A percentile compares a stretch with the other conserved stretches of the same genome.
Evolutionary conservation across 2,329 filamentous ascomycete species (phyloP).

Genomic region (Mollisiaceae sp.): DNA sequence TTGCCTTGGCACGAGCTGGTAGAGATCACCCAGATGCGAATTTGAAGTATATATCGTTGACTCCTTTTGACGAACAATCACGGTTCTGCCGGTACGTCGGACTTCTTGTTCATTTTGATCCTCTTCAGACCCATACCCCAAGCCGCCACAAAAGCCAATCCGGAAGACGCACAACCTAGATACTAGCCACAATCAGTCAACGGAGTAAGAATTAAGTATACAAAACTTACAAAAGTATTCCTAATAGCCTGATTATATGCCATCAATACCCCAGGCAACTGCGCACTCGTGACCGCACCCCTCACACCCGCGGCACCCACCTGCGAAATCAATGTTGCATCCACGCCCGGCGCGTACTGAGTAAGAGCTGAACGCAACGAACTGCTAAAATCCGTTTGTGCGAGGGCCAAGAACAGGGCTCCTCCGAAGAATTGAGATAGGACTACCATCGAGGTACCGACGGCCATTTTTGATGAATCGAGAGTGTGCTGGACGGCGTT

Average conservation of each 20-base stretch:
- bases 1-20: too few species aligned
- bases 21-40: neutral
- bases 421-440: constrained; percentile 43
- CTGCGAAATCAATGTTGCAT: neutral
- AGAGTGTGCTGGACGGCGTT: constrained; percentile 45
- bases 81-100: neutral
- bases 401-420: neutral
- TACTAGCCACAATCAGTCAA: neutral
- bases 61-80: neutral
- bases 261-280: neutral
- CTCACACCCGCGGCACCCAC: neutral
- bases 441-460: constrained; percentile 43
- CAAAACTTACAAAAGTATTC: neutral
- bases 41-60: neutral
- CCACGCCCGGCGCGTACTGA: neutral
- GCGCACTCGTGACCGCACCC: neutral
- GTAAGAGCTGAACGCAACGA: neutral
- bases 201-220: neutral
- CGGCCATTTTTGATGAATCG: constrained; percentile 38
- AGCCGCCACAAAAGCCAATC: neutral
- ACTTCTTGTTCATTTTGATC: neutral
- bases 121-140: neutral
- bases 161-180: neutral
- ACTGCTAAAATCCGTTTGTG: neutral
- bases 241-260: neutral